Evolutionary conservation across 306 rosid genomes (phyloP), one percentile per base, ranked within the genome.

Genomic region (Trifolium fragiferum): DNA sequence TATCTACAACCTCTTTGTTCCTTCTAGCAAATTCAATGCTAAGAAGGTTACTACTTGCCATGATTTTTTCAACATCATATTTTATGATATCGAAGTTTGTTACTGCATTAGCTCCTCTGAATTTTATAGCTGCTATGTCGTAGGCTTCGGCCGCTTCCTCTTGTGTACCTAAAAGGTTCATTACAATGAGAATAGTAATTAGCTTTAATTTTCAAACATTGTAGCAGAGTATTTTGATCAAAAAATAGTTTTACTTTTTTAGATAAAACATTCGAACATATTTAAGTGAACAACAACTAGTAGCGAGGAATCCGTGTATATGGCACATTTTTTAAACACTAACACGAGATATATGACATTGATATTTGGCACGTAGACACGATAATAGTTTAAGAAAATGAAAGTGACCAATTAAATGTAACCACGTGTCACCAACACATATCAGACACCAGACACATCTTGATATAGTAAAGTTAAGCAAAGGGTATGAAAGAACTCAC

Each of bases 91-190:
- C 92, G 23, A 93, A 93, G 86, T 93, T 93, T 7, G 98, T 93
- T 2, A 93, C 98, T 3, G 98, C 97, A 82, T 86, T 89, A 7
- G 81, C 76, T 58, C 98, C 98, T 35, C 98, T 73, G 67, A 93
- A 90, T 78, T 93, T 93, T 54, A 93, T 93, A 41, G 98, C 98
- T 2, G 98, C 97, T 46, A 93, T 78, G 75, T 93, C 98, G 10
- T 93, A 93, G 40, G 98, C 96, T 76, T 93, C 98, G 4, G 98
- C 98, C 35, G 98, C 98, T 83, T 93, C 96, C 84, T 93, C 98
- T 86, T 93, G 98, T 7, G 97, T 90, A 80, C 98, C 98, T 93
- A 49, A 58, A 60, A 66, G 23, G 53, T 75, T 55, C 80, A 80
- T 63, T 73, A 71, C 78, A 64, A 51, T 63, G 1, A 54, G 11